Conservation (phyloP, 306 rosid species). For the Cyclanthera cordifolia region DNA sequence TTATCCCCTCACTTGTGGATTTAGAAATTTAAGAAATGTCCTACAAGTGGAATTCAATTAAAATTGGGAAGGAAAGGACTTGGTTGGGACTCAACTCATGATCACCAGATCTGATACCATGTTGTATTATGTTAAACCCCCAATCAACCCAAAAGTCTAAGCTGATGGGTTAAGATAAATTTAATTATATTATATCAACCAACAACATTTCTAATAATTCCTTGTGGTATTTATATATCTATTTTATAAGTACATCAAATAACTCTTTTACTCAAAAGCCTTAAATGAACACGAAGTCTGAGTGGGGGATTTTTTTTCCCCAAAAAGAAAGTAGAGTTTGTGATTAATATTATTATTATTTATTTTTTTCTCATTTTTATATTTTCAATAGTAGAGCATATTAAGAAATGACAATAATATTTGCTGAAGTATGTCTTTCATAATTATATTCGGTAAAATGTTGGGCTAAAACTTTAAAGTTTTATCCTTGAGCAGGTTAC, state of each 20-base stretch:
- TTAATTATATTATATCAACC: too few relatives aligned
- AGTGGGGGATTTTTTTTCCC: not conserved
- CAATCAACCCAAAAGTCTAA: too few relatives aligned
- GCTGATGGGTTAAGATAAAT: too few relatives aligned
- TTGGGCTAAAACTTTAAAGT: conserved; percentile 23
- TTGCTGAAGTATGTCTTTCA: conserved; percentile 1
- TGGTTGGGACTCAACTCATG: too few relatives aligned
- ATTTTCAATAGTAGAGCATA: not conserved
- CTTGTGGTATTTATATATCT: not conserved
- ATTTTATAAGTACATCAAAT: not conserved
- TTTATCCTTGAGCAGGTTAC: conserved; percentile 57
- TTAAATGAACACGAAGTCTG: not conserved
- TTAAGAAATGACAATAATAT: not conserved
- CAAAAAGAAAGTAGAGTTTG: not conserved
- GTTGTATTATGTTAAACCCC: too few relatives aligned
- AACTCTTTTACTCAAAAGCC: not conserved
- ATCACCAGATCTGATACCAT: too few relatives aligned
- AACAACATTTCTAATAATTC: too few relatives aligned
- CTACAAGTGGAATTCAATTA: too few relatives aligned
- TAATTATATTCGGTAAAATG: not conserved
- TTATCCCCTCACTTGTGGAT: too few relatives aligned
- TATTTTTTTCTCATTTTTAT: not conserved
- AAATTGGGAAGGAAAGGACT: too few relatives aligned
- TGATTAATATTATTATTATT: too few relatives aligned
- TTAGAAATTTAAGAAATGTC: too few relatives aligned